Conservation (phyloP, 1,139 yeast species). For the Zhuliangozyma parablackwelliae region DNA sequence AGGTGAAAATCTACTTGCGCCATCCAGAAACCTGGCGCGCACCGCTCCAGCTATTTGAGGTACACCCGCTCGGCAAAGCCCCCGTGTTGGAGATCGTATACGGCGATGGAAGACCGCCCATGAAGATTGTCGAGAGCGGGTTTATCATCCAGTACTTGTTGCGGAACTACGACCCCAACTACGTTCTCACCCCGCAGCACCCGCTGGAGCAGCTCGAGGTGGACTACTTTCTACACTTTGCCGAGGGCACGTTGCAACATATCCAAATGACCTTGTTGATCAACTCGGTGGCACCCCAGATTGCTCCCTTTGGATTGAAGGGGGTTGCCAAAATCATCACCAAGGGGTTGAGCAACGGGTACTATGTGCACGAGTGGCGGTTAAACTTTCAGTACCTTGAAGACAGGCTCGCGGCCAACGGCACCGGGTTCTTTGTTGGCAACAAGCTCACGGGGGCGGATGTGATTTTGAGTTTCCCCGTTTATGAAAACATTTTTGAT, state of each 20-base stretch:
- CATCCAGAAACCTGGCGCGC: constrained; percentile 41
- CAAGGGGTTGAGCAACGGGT: constrained; percentile 39
- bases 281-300: constrained; percentile 31
- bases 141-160: constrained; percentile 42
- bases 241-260: constrained; percentile 57
- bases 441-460: constrained; percentile 58
- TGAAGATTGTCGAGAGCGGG: constrained; percentile 45
- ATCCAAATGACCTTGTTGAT: constrained; percentile 38
- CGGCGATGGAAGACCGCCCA: constrained; percentile 37
- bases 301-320: constrained; percentile 47
- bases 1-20: constrained; percentile 46
- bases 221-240: constrained; percentile 49
- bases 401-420: constrained; percentile 29
- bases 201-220: constrained; percentile 34
- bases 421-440: constrained; percentile 52
- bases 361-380: constrained; percentile 39
- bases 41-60: constrained; percentile 41
- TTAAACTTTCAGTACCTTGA: constrained; percentile 41
- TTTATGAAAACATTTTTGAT: constrained; percentile 40
- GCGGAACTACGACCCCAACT: constrained; percentile 33
- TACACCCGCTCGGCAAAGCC: constrained; percentile 56
- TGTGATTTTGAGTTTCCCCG: constrained; percentile 45
- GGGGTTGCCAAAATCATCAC: constrained; percentile 37
- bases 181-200: constrained; percentile 26
- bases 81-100: constrained; percentile 49